Base-by-base conservation (phyloP, 306 rosid species). In the Rosa persica region DNA sequence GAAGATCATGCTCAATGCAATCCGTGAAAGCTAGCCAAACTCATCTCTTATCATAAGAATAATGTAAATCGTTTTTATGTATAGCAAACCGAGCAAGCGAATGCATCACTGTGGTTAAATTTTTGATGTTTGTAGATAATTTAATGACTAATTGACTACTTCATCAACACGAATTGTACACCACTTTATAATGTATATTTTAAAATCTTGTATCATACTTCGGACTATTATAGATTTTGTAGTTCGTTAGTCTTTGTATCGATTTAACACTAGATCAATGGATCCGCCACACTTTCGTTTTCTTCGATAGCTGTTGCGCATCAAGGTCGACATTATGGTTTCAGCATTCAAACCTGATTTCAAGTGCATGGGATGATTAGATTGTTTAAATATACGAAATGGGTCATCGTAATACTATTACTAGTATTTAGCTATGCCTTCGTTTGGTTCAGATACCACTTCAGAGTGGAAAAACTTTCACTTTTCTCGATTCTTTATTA, bases 231-330 rank as follows among this genome's bases (percentile, higher is more conserved):
- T 57, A 22, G 25, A 3, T 22, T 57, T 22, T 52, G n/a, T 19
- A 4, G 2, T 17, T 51, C 22, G 3, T 8, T 17, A 16, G 8
- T 5, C 8, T 5, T 17, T 48, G 22, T 22, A 0, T 25, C 30
- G 2, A 39, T 34, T 47, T 25, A 4, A 66, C 20, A 36, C 44
- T 58, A 8, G 30, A 71, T 13, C 12, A 64, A 71, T 0, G 42
- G 36, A 51, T 74, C 70, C 10, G 78, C 61, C 61, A 1, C 58
- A 16, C 77, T 81, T 64, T 61, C 48, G 72, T 66, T 75, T 81
- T 81, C 76, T 6, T 25, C 27, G 72, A 36, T 11, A 75, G 71
- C 39, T 75, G 60, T 44, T 60, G 44, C 11, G 71, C 44, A 20
- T 43, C 62, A 25, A 74, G 11, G 12, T 67, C 48, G 19, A 62